These are phyloP conservation scores for Sordariomycetes sp. DNA, from an alignment of 2,329 filamentous ascomycete genomes.

Conservation along the genomic window DNA sequence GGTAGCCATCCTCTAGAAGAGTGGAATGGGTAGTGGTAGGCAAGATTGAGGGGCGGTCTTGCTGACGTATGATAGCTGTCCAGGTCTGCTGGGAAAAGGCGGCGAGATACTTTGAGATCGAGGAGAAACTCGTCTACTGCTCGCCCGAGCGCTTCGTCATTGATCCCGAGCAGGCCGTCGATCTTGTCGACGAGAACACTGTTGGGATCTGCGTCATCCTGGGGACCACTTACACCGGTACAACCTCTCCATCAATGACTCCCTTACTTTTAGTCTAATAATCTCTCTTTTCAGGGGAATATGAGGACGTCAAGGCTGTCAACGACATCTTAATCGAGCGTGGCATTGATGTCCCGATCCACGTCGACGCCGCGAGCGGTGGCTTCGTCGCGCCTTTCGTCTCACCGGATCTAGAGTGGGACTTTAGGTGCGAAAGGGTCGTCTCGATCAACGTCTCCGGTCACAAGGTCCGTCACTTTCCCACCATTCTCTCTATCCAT, in stretches of 20 bases:
- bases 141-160: slow-evolving; percentile 48
- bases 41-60: not conserved
- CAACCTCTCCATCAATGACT: not conserved
- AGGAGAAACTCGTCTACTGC: slow-evolving; percentile 69
- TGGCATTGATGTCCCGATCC: slow-evolving; percentile 70
- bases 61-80: slow-evolving; percentile 40
- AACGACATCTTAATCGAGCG: slow-evolving; percentile 73
- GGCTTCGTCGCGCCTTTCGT: slow-evolving; percentile 92
- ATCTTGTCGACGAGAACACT: slow-evolving; percentile 52
- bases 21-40: not conserved
- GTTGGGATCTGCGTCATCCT: slow-evolving; percentile 90
- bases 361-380: slow-evolving; percentile 85
- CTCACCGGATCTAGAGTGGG: slow-evolving; percentile 72
- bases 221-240: slow-evolving; percentile 83
- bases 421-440: slow-evolving; percentile 80
- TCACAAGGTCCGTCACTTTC: slow-evolving; percentile 60
- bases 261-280: not conserved
- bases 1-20: not conserved
- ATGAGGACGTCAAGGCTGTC: slow-evolving; percentile 85
- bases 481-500: slow-evolving; percentile 12
- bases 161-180: slow-evolving; percentile 47
- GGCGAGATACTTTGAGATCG: slow-evolving; percentile 79
- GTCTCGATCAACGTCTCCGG: slow-evolving; percentile 91
- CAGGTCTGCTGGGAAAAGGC: slow-evolving; percentile 98
- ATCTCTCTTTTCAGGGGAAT: slow-evolving; percentile 41